Percentiles rank a stretch among this genome's conserved stretches.
Conservation (phyloP, 1,284 basidiomycete species). For the Rhodotorula sp. region DNA sequence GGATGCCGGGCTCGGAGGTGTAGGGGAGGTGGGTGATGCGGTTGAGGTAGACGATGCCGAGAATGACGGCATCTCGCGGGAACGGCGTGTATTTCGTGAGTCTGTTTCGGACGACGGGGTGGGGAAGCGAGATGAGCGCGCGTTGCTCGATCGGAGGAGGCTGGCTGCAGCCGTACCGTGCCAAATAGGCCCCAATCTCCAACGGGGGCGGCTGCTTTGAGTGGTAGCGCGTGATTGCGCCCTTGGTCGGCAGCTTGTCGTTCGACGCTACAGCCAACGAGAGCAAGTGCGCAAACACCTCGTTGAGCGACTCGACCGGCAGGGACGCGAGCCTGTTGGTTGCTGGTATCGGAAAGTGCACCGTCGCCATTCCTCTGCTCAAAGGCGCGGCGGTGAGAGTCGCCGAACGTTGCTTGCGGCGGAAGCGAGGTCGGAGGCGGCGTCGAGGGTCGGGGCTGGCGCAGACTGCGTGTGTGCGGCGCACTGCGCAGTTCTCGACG, state of each 20-base stretch:
- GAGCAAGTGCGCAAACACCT: constrained; percentile 18
- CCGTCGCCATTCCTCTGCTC: not conserved
- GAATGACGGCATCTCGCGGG: constrained; percentile 37
- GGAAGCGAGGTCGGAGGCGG: not conserved
- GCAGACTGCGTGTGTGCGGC: too few species aligned
- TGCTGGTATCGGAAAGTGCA: constrained; percentile 7
- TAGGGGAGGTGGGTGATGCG: constrained; percentile 33
- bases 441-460: too few species aligned
- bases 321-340: constrained; percentile 19
- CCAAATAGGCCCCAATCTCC: constrained; percentile 21
- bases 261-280: constrained; percentile 5
- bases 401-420: not conserved
- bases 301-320: constrained; percentile 22
- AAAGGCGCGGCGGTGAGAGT: not conserved
- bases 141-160: not conserved
- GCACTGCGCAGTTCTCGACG: too few species aligned
- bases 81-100: constrained; percentile 33
- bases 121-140: not conserved
- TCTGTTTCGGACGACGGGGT: constrained; percentile 4
- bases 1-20: constrained; percentile 2
- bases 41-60: constrained; percentile 37
- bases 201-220: constrained; percentile 34
- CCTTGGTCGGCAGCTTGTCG: constrained; percentile 21
- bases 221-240: constrained; percentile 35
- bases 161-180: constrained; percentile 11